These are phyloP conservation scores for Alternaria incomplexa DNA, from an alignment of 2,329 filamentous ascomycete species.

Conservation along the genomic window DNA sequence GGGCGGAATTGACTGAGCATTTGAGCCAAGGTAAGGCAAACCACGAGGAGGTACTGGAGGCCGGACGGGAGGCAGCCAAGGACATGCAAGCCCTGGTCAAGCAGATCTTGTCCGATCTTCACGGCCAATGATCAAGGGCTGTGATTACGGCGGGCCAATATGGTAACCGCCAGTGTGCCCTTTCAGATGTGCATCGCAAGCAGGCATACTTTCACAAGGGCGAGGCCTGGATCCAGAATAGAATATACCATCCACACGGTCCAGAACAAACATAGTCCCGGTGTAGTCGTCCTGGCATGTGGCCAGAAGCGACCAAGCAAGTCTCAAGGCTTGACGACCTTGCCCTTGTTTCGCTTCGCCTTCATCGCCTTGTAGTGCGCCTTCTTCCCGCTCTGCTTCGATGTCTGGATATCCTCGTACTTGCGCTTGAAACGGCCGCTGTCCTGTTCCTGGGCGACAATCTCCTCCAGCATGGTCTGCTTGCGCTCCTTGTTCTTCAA, in stretches of 20 bases:
- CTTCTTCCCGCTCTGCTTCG: slow-evolving; percentile 88
- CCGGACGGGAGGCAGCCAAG: slow-evolving; percentile 63
- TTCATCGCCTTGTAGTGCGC: slow-evolving; percentile 83
- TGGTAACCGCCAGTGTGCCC: not conserved
- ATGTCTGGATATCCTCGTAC: slow-evolving; percentile 81
- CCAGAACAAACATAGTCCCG: not conserved
- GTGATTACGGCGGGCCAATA: not conserved
- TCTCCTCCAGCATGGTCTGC: slow-evolving; percentile 83
- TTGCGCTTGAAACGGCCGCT: slow-evolving; percentile 81
- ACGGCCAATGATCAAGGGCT: slow-evolving; percentile 21
- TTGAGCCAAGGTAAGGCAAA: slow-evolving; percentile 66
- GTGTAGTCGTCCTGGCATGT: not conserved
- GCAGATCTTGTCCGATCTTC: slow-evolving; percentile 52
- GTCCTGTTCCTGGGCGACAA: slow-evolving; percentile 70
- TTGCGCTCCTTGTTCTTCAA: slow-evolving; percentile 88
- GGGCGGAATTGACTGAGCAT: slow-evolving; percentile 59
- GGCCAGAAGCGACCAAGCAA: not conserved
- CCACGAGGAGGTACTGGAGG: slow-evolving; percentile 70
- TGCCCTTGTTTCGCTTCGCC: slow-evolving; percentile 58
- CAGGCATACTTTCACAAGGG: not conserved
- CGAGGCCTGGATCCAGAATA: not conserved
- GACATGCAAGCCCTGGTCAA: slow-evolving; percentile 65
- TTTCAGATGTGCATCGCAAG: not conserved
- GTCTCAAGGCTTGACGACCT: slow-evolving; percentile 44
- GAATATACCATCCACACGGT: not conserved